phyloP scores from a whole-genome alignment of 306 rosid genomes.

The Prunus mume region DNA sequence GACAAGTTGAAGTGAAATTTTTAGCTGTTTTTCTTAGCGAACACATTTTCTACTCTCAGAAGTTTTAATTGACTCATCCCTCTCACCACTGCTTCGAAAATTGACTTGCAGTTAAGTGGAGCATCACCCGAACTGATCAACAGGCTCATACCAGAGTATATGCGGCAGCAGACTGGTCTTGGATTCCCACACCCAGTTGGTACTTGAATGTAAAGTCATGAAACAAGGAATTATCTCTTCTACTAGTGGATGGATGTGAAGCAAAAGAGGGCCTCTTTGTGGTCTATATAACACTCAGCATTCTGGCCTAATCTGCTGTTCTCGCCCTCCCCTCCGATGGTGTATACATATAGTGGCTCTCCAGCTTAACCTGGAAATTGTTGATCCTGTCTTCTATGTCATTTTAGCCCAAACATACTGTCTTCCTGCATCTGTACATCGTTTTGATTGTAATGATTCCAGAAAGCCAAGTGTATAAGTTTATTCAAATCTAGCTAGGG shows the following conservation, averaged over 20 bases:
- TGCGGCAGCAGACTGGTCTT: constrained; percentile 60
- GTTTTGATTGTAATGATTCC: constrained; percentile 34
- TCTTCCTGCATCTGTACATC: constrained; percentile 39
- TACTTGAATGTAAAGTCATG: constrained; percentile 46
- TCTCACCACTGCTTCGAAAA: neutral
- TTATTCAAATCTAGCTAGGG: constrained; percentile 27
- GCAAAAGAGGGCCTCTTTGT: constrained; percentile 38
- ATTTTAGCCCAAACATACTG: constrained; percentile 32
- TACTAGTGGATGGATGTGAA: constrained; percentile 35
- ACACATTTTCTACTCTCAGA: neutral
- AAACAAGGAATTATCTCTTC: constrained; percentile 34
- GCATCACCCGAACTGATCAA: constrained; percentile 69
- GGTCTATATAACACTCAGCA: constrained; percentile 42
- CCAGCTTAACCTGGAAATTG: constrained; percentile 46
- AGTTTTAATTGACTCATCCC: neutral
- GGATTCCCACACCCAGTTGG: constrained; percentile 52
- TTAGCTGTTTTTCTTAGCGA: neutral
- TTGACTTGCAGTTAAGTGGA: constrained; percentile 59
- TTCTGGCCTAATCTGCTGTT: constrained; percentile 47
- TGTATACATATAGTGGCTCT: constrained; percentile 56
- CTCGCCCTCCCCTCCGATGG: constrained; percentile 48
- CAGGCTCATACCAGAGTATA: constrained; percentile 83
- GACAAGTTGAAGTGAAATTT: neutral
- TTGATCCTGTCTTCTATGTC: constrained; percentile 35
- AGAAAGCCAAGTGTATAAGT: constrained; percentile 25